Evolutionary conservation across 768 basidiomycete genomes (phyloP), one percentile per base, ranked within the genome.

Genomic region (Amyloporia xantha): DNA sequence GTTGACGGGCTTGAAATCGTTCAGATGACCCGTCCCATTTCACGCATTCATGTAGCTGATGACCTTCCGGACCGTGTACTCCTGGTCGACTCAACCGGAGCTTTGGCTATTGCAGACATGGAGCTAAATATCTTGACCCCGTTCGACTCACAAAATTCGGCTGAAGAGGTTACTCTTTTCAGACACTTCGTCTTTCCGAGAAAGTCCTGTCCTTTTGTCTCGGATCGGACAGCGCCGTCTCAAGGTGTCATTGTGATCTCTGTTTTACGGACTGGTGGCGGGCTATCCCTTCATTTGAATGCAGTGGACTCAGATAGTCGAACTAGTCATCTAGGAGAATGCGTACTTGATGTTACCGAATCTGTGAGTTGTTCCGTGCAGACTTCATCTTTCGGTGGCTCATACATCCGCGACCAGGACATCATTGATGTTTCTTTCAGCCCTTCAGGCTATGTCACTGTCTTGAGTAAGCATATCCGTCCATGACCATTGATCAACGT

Each of bases 21-120:
- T 51, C 23, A 59, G 81, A 59, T 73, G n/a, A 63, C 72, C 19
- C 67, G 76, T 35, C 48, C 58, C 25, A 66, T 77, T 25, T 60
- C 67, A 17, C 73, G 56, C 47, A 64, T 77, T 40, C 65, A 63
- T 52, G 62, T 63, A 25, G 60, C 65, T 2, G 62, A 62, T 15
- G 61, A 58, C 19, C 48, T 66, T 26, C 52, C 53, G 4, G 47
- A 60, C 2, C 57, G 54, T 0, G 50, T 71, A 4, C 24, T 75
- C 9, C 52, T 73, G 12, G 58, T 72, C 5, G 68, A 66, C 17
- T 47, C 60, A 23, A 53, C 51, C 5, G 73, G 69, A 17, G 56
- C 60, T 19, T 48, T 75, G 28, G 62, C 61, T n/a, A 52, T 70
- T 9, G 55, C 62, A 19, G 58, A 66, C 45, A 44, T 44, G 2